Evolutionary conservation across 768 basidiomycete genomes (phyloP).

Genomic region (Kwoniella dendrophila): DNA sequence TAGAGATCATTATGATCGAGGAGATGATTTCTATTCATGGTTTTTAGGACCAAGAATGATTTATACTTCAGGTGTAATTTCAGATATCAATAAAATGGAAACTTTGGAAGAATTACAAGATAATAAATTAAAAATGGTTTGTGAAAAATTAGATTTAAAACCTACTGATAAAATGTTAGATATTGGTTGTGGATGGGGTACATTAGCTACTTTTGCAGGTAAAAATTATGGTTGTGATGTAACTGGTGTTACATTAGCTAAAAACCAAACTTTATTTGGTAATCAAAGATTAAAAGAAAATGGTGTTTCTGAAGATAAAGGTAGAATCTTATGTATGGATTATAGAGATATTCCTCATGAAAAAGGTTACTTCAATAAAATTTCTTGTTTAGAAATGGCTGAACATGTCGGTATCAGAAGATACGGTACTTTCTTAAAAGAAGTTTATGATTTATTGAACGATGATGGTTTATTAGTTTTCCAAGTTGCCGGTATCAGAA

Average conservation of each 20-base stretch:
- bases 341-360: constrained; percentile 81
- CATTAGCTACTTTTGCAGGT: constrained; percentile 87
- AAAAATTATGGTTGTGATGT: constrained; percentile 97
- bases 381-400: constrained; percentile 96
- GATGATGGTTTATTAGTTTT: constrained; percentile 93
- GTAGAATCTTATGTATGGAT: constrained; percentile 88
- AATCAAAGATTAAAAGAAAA: constrained; percentile 82
- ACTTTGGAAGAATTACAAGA: constrained; percentile 94
- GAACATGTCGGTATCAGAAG: constrained; percentile 98
- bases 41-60: constrained; percentile 63
- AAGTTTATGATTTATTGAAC: constrained; percentile 89
- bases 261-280: constrained; percentile 90
- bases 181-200: constrained; percentile 83
- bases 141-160: constrained; percentile 87
- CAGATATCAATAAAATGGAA: constrained; percentile 69
- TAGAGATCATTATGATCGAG: constrained; percentile 92
- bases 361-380: constrained; percentile 83
- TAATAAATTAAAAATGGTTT: constrained; percentile 94
- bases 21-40: constrained; percentile 96
- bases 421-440: constrained; percentile 81
- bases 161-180: constrained; percentile 69
- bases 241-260: constrained; percentile 89
- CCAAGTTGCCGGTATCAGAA: constrained; percentile 96
- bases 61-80: constrained; percentile 90
- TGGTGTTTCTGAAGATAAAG: constrained; percentile 70